Evolutionary conservation across 2,329 filamentous ascomycete genomes (phyloP), one percentile per base, ranked within the genome.

Genomic region (Alternaria postmessia): DNA sequence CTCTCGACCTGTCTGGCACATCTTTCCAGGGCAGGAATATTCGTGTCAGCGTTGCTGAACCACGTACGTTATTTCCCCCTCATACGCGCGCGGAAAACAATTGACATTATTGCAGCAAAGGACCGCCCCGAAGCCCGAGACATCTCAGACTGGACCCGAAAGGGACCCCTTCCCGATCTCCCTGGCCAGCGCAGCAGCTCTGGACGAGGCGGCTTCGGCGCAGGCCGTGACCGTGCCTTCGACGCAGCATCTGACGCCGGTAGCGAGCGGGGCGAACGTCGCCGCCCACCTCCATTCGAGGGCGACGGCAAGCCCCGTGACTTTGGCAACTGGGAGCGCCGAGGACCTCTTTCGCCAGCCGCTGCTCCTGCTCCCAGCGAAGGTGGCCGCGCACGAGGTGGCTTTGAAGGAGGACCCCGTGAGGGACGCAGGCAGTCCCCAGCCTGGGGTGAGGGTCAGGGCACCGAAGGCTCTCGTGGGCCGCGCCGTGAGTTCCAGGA

Each of bases 41-140:
- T 78, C 89, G 93, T 78, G 90, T 98, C 78, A 97, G 94, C 84
- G 90, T 99, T 76, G 96, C 95, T 52, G 96, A 99, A 83, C 95
- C 95, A 79, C 94, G 95, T 99, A 90, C 81, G 93, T 87, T 52
- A 18, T 26, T 14, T 18, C 14, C 9, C 12, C 20, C 11, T 18
- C 20, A 36, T 22, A 47, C 36, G 7, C 18, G 26, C 38, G n/a
- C 24, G 22, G 7, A 51, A 47, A 22, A 41, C 16, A 26, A 62
- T 68, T 75, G 47, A 75, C 64, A 39, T 8, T 3, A 3, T 77
- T 16, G 53, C 72, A 97, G 94, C 94, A 78, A 96, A 96, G 84
- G 93, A 95, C 56, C 88, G 93, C 74, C 87, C 87, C 63, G 93
- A 96, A 63, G 86, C 85, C 63, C 91, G 94, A 72, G 93, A 96